phyloP scores from a whole-genome alignment of 2,329 filamentous ascomycete genomes.

The Sporothrix sp. region DNA sequence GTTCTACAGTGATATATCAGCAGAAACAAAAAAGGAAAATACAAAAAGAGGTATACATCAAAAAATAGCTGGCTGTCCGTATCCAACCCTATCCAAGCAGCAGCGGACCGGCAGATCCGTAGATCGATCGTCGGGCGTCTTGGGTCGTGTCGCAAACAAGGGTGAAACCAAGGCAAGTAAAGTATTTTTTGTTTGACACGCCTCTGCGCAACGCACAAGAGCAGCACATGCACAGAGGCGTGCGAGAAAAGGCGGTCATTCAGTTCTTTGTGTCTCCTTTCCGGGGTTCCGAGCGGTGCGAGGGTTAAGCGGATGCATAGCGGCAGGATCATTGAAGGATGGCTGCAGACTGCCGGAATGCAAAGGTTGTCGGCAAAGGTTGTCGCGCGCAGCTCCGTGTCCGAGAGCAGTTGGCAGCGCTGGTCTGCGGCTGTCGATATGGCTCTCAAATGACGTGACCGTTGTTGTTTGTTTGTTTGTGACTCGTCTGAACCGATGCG shows the following conservation, averaged over 20 bases:
- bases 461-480: neutral
- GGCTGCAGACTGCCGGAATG: neutral
- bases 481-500: neutral
- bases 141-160: neutral
- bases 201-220: neutral
- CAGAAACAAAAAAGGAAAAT: constrained; percentile 17
- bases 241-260: neutral
- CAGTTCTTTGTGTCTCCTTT: neutral
- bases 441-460: too few relatives aligned
- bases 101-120: neutral
- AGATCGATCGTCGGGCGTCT: neutral
- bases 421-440: too few relatives aligned
- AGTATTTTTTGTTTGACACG: constrained; percentile 4
- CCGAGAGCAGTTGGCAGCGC: neutral
- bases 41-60: constrained; percentile 12
- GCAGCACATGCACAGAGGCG: neutral
- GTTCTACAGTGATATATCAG: constrained; percentile 20
- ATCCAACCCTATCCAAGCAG: constrained; percentile 9
- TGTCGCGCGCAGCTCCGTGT: neutral
- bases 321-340: too few relatives aligned
- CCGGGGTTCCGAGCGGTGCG: neutral
- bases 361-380: neutral
- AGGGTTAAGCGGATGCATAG: too few relatives aligned
- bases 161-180: neutral
- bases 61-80: constrained; percentile 10